Evolutionary conservation across 495 filamentous ascomycete species (phyloP), one percentile per base, ranked within the genome.

Genomic region (Coniosporium apollinis): DNA sequence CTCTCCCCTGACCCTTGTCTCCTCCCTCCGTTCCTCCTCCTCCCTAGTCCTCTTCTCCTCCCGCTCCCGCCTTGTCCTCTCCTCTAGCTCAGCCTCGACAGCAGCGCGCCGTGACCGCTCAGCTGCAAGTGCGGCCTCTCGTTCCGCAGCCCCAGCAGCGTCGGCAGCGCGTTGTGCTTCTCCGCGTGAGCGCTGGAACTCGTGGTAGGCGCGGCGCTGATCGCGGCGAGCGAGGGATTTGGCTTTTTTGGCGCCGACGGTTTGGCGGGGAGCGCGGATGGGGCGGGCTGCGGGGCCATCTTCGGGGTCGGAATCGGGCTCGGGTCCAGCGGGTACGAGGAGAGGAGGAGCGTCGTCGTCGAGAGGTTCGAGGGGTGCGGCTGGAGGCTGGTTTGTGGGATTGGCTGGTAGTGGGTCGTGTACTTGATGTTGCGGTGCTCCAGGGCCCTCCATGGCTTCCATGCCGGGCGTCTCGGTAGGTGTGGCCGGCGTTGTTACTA

Each of bases 171-270:
- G 50, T 34, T 58, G 52, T 0, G 46, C 48, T 6, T 59, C 57
- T 9, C 52, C 58, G 41, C 62, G 55, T 13, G 56, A 50, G 1
- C 53, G 58, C 28, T 52, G 43, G 38, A 66, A 65, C 37, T 66
- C 64, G 42, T 62, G 49, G 46, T 66, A 65, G 7, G 62, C 62
- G 18, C 64, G 53, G 15, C 57, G 57, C 34, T 65, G 64, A 32
- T 26, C 22, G 19, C 52, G 47, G 16, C 56, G 57, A 4, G 60
- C 58, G 19, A 67, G 49, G 7, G 62, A 62, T 30, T 54, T 55
- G 7, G 60, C 58, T 39, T 67, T 67, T 35, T 67, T 67, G 2
- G 59, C 45, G 21, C 64, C 64, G 17, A 67, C 48, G 21, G 30
- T 8, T n/a, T 33, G 47, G 28, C 60, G 56, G 28, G 43, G 42